Evolutionary conservation across 768 basidiomycete species (phyloP).

Genomic region (Chalciporus chontae): DNA sequence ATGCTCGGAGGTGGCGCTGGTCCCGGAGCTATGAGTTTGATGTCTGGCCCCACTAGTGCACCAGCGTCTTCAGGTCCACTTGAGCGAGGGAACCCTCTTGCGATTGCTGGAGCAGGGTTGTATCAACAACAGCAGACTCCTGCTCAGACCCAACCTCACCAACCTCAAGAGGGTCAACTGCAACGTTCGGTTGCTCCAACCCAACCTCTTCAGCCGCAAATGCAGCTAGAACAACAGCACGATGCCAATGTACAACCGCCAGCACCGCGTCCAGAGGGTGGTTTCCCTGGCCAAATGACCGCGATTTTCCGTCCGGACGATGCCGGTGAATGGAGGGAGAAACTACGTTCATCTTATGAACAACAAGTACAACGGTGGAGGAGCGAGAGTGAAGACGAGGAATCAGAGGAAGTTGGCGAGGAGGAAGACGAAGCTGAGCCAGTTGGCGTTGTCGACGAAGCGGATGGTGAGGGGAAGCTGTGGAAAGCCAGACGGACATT

Average conservation of each 20-base stretch:
- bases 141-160: conserved; percentile 26
- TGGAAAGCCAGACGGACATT: conserved; percentile 88
- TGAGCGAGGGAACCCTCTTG: conserved; percentile 49
- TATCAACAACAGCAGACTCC: conserved; percentile 33
- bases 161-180: conserved; percentile 30
- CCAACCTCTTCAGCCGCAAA: conserved; percentile 34
- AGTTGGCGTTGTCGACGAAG: conserved; percentile 50
- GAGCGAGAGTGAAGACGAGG: conserved; percentile 52
- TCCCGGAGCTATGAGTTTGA: conserved; percentile 36
- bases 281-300: conserved; percentile 38
- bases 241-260: conserved; percentile 15
- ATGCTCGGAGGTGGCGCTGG: conserved; percentile 48
- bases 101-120: conserved; percentile 32
- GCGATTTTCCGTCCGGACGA: conserved; percentile 88
- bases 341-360: conserved; percentile 62
- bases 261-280: conserved; percentile 12
- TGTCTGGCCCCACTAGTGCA: conserved; percentile 50
- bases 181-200: conserved; percentile 15
- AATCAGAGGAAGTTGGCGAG: conserved; percentile 65
- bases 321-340: conserved; percentile 83
- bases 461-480: conserved; percentile 68
- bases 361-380: conserved; percentile 33
- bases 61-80: conserved; percentile 46
- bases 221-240: conserved; percentile 18
- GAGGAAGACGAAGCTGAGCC: conserved; percentile 65